These are phyloP conservation scores for Eremothecium cymbalariae DNA, from an alignment of 1,139 yeast genomes.

Conservation along the genomic window DNA sequence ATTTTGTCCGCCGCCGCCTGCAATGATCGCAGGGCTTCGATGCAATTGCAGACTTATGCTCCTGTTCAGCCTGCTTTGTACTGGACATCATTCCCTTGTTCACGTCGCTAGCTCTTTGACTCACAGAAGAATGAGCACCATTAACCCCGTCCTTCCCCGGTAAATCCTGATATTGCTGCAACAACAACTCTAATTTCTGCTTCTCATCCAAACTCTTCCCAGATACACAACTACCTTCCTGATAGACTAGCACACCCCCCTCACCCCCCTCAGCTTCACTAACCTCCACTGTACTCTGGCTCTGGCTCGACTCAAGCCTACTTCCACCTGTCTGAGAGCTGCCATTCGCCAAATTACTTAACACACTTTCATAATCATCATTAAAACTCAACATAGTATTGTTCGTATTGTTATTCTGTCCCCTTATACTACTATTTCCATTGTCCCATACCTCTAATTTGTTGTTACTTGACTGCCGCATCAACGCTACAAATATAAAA, in stretches of 20 bases:
- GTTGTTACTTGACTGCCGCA: too few relatives aligned
- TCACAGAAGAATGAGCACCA: constrained; percentile 10
- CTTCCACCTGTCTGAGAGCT: too few relatives aligned
- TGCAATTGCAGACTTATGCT: constrained; percentile 10
- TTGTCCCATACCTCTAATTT: too few relatives aligned
- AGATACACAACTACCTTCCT: not conserved
- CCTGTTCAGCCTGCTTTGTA: not conserved
- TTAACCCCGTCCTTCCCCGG: constrained; percentile 17
- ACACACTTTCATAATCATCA: constrained; percentile 22
- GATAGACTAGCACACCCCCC: too few relatives aligned
- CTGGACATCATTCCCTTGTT: not conserved
- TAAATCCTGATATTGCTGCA: constrained; percentile 26
- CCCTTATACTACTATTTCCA: constrained; percentile 2
- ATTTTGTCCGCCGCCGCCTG: constrained; percentile 54
- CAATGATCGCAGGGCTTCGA: constrained; percentile 59
- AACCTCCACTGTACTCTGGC: constrained; percentile 1
- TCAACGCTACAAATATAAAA: too few relatives aligned
- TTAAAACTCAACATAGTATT: constrained; percentile 18
- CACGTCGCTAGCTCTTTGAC: not conserved
- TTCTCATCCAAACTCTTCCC: constrained; percentile 8
- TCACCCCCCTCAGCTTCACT: too few relatives aligned
- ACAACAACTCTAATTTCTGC: constrained; percentile 23
- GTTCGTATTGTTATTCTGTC: constrained; percentile 8
- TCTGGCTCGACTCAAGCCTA: not conserved
- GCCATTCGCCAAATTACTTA: constrained; percentile 17